phyloP scores from a whole-genome alignment of 108 stramenopile species.

The Aurantiochytrium sp. region DNA sequence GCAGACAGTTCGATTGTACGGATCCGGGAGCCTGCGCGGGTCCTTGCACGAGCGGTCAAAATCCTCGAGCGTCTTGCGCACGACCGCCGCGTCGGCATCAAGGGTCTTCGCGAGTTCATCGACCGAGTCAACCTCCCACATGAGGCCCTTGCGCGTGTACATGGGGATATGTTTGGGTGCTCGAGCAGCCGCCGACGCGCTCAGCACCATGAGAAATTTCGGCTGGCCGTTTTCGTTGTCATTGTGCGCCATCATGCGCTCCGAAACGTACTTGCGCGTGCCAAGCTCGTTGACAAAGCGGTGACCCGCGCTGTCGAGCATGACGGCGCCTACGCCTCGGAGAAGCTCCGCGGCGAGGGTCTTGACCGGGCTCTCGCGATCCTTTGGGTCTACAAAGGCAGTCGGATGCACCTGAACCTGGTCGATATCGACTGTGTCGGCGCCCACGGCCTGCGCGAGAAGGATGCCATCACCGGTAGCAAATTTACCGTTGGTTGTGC shows the following conservation, averaged over 20 bases:
- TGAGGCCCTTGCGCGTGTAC: conserved; percentile 73
- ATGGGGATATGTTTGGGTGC: conserved; percentile 80
- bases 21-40: not conserved
- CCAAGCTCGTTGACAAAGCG: conserved; percentile 78
- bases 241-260: conserved; percentile 68
- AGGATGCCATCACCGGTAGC: conserved; percentile 84
- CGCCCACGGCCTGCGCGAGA: conserved; percentile 35
- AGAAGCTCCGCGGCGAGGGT: conserved; percentile 51
- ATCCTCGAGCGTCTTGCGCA: conserved; percentile 56
- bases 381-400: conserved; percentile 53
- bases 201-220: conserved; percentile 69
- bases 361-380: conserved; percentile 46
- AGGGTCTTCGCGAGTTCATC: conserved; percentile 68
- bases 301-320: not conserved
- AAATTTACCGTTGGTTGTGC: conserved; percentile 79
- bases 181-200: conserved; percentile 66
- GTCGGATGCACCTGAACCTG: conserved; percentile 55
- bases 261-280: conserved; percentile 60
- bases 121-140: conserved; percentile 67
- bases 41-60: conserved; percentile 60
- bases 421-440: conserved; percentile 15
- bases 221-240: conserved; percentile 53
- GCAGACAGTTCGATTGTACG: not conserved
- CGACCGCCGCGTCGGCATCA: conserved; percentile 41
- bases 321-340: conserved; percentile 32